A percentile compares a stretch with the other conserved stretches of the same genome.
Evolutionary conservation across 805 yeast species (phyloP).

Genomic region (Brettanomyces custersianus): DNA sequence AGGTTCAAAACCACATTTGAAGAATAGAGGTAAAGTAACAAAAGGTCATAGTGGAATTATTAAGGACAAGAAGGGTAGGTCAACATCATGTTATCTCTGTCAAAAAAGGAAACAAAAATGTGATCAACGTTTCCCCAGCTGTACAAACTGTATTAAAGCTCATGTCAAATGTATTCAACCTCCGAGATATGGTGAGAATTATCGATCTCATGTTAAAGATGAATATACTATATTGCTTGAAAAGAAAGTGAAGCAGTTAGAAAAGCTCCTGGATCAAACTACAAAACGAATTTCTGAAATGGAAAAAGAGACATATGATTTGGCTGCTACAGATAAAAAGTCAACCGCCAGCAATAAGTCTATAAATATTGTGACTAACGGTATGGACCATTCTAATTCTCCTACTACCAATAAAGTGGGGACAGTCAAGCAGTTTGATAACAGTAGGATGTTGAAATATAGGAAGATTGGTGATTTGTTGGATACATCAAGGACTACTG

Average conservation of each 20-base stretch:
- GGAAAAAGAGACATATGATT: constrained; percentile 3
- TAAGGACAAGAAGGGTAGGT: constrained; percentile 43
- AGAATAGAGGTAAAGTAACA: too few relatives aligned
- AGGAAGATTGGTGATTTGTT: constrained; percentile 20
- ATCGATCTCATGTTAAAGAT: constrained; percentile 36
- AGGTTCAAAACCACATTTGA: too few relatives aligned
- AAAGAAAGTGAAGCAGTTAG: constrained; percentile 42
- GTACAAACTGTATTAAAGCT: constrained; percentile 60
- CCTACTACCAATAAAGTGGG: not conserved
- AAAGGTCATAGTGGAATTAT: not conserved
- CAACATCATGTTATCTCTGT: constrained; percentile 47
- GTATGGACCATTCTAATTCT: too few relatives aligned
- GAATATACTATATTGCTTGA: constrained; percentile 52
- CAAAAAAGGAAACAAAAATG: constrained; percentile 55
- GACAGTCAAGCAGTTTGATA: not conserved
- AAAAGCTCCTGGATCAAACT: constrained; percentile 32
- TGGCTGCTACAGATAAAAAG: constrained; percentile 3
- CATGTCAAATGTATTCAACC: constrained; percentile 58
- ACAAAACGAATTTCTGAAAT: constrained; percentile 2
- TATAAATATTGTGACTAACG: not conserved
- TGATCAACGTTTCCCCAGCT: constrained; percentile 55
- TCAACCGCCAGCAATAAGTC: not conserved
- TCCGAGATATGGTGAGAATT: constrained; percentile 37
- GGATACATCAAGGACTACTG: not conserved
- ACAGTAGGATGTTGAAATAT: constrained; percentile 17